These are phyloP conservation scores for Cercospora zeina DNA, from an alignment of 2,329 filamentous ascomycete genomes.

Conservation along the genomic window DNA sequence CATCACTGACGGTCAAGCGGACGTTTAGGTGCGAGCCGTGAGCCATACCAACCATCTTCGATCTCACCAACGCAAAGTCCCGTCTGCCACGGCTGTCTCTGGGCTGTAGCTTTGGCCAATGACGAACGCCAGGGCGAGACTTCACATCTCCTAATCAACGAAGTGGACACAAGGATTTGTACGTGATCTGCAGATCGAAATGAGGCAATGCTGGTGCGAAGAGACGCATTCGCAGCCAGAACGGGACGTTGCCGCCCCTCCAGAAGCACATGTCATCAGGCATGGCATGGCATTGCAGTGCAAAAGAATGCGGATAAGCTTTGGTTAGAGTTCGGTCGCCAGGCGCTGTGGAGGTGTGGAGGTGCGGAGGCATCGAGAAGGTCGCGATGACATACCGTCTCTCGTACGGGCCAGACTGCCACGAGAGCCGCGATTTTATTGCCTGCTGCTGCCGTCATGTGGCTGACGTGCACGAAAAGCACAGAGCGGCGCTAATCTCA, in stretches of 20 bases:
- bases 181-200: conserved; percentile 1
- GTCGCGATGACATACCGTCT: conserved; percentile 1
- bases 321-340: conserved; percentile 2
- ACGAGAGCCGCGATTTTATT: background rate
- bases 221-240: background rate
- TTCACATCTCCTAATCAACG: conserved; percentile 6
- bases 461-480: background rate
- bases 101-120: conserved; percentile 9
- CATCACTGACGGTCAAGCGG: conserved; percentile 1
- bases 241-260: background rate
- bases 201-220: background rate
- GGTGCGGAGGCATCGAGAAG: conserved; percentile 14
- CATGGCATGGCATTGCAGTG: conserved; percentile 2
- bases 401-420: background rate
- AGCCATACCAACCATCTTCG: conserved; percentile 5
- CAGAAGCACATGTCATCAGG: background rate
- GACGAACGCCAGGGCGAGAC: conserved; percentile 6
- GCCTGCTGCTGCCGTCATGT: background rate
- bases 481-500: background rate
- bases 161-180: background rate
- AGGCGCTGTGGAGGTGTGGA: conserved; percentile 3
- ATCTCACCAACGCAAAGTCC: conserved; percentile 6
- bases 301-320: conserved; percentile 14
- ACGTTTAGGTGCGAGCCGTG: background rate
- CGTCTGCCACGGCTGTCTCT: conserved; percentile 4